Evolutionary conservation across 495 filamentous ascomycete genomes (phyloP), one percentile per base, ranked within the genome.

Genomic region (Lepidopterella palustris): DNA sequence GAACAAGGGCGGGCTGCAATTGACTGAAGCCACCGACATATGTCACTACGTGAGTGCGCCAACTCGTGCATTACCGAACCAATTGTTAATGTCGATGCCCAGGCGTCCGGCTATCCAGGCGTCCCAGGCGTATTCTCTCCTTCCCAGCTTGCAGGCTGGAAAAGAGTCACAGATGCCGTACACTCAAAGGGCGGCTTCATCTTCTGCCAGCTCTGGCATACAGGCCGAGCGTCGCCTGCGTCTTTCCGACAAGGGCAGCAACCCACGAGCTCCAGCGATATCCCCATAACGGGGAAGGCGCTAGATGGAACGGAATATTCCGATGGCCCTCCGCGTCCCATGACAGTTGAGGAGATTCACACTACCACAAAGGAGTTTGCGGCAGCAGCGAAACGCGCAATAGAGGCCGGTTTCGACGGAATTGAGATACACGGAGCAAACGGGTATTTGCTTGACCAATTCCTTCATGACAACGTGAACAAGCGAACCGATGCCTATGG

Each of bases 381-480:
- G n/a, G 55, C 55, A 5, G 66, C 66, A 18, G 62, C 66, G 10
- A 68, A 68, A 53, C 28, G 57, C 9, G 66, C 63, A 5, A 13
- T 62, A 24, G 62, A 62, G 40, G 66, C 66, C 42, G 66, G 66
- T 1, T 66, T 66, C 35, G 63, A 66, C 26, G 59, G 55, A 10
- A 49, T 66, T 25, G 63, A 66, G 32, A 66, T 68, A 9, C 80
- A 84, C 60, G 79, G 75, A 65, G 80, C 74, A 5, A 80, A 83
- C 57, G 82, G 82, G 0, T 83, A 82, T 55, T 70, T 84, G 0
- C 69, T 77, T 1, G 80, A 82, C 47, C 79, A 82, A 63, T 83
- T 84, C 67, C 71, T 79, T 5, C 74, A 76, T 42, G 73, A 75
- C 40, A 77, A 73, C 21, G 73, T 76, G 58, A 83, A 83, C 69